These are phyloP conservation scores for Paramarasmius palmivorus DNA, from an alignment of 1,284 basidiomycete genomes.

Conservation along the genomic window DNA sequence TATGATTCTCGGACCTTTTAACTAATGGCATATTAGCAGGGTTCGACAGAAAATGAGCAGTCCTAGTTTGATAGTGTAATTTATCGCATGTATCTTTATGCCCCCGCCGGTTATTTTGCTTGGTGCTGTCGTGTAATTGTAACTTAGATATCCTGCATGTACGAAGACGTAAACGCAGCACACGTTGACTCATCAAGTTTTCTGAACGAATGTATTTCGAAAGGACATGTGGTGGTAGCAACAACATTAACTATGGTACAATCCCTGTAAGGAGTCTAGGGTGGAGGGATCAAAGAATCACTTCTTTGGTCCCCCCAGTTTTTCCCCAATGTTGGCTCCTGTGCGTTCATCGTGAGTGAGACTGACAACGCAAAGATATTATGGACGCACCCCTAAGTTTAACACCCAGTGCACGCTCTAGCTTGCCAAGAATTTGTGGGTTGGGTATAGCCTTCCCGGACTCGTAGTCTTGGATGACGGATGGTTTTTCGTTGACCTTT, in stretches of 20 bases:
- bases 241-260: constrained; percentile 2
- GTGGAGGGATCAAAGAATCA: constrained; percentile 16
- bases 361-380: neutral
- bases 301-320: constrained; percentile 75
- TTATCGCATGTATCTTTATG: no score
- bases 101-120: no score
- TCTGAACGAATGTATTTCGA: neutral
- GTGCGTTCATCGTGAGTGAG: constrained; percentile 11
- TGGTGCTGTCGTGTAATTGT: no score
- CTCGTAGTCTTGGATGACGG: constrained; percentile 90
- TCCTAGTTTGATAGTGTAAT: neutral
- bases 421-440: constrained; percentile 87
- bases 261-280: neutral
- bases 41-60: constrained; percentile 9
- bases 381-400: constrained; percentile 81
- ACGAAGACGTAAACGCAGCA: no score
- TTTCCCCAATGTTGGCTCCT: constrained; percentile 82
- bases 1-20: neutral
- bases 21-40: constrained; percentile 6
- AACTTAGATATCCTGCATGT: no score
- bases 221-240: neutral
- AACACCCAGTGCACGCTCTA: constrained; percentile 88
- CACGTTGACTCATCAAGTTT: no score
- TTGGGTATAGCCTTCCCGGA: constrained; percentile 88
- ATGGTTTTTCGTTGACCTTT: constrained; percentile 90